phyloP scores from a whole-genome alignment of 1,284 basidiomycete genomes.

The Lentinus polychrous region DNA sequence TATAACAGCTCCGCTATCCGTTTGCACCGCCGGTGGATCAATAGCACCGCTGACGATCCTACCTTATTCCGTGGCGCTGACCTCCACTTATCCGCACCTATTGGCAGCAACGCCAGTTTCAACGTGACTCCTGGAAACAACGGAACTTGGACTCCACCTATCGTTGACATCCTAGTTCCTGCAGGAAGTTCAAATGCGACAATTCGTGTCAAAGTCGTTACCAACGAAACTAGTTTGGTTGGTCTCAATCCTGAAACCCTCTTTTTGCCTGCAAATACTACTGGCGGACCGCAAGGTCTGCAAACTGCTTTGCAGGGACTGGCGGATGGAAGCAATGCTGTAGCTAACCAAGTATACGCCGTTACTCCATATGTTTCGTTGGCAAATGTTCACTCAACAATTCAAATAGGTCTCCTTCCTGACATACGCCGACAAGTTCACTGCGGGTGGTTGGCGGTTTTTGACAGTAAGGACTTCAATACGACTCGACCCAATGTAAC shows the following conservation, averaged over 20 bases:
- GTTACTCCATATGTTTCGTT: slow-evolving; percentile 17
- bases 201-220: slow-evolving; percentile 28
- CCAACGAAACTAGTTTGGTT: slow-evolving; percentile 32
- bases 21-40: slow-evolving; percentile 35
- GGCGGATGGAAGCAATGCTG: slow-evolving; percentile 18
- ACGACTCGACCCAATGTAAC: neutral
- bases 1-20: slow-evolving; percentile 25
- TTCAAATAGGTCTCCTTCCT: slow-evolving; percentile 20
- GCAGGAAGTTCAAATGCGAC: slow-evolving; percentile 20
- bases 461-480: slow-evolving; percentile 20
- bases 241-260: slow-evolving; percentile 27
- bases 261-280: slow-evolving; percentile 22
- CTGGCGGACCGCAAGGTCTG: slow-evolving; percentile 19
- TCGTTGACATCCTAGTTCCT: slow-evolving; percentile 25
- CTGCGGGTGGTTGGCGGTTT: slow-evolving; percentile 40
- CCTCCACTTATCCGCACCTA: slow-evolving; percentile 22
- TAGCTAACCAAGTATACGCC: slow-evolving; percentile 26
- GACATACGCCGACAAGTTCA: slow-evolving; percentile 30
- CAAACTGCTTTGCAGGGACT: slow-evolving; percentile 24
- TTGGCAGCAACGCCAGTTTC: slow-evolving; percentile 21
- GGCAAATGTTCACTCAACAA: neutral
- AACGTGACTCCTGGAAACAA: slow-evolving; percentile 24
- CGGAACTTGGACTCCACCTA: slow-evolving; percentile 25
- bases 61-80: slow-evolving; percentile 14
- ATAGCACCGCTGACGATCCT: slow-evolving; percentile 29